These are phyloP conservation scores for Stylonectria norvegica DNA, from an alignment of 2,329 filamentous ascomycete species.

Conservation along the genomic window DNA sequence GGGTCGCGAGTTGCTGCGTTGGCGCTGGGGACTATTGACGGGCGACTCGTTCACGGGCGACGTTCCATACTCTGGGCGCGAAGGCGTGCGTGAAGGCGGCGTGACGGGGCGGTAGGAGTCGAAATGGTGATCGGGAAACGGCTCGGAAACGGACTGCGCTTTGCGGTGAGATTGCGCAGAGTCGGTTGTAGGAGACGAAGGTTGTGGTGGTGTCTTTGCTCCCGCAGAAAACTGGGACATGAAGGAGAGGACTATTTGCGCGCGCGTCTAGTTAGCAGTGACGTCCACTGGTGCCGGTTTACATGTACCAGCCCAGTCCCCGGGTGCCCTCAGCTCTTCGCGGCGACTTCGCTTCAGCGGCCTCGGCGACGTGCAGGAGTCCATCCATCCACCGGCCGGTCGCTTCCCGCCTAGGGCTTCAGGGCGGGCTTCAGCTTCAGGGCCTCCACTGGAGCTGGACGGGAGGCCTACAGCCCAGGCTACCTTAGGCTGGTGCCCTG, in stretches of 20 bases:
- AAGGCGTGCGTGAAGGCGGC: constrained; percentile 37
- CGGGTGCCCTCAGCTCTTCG: too few species aligned
- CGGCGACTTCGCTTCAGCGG: too few species aligned
- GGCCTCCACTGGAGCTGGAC: too few species aligned
- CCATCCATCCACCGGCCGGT: too few species aligned
- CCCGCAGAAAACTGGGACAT: constrained; percentile 73
- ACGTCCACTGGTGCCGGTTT: too few species aligned
- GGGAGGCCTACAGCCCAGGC: too few species aligned
- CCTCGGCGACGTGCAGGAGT: too few species aligned
- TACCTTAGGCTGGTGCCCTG: too few species aligned
- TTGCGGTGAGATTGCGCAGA: constrained; percentile 31
- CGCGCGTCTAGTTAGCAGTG: constrained; percentile 21
- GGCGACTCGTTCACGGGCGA: constrained; percentile 43
- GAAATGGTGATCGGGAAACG: constrained; percentile 37
- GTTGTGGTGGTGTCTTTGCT: constrained; percentile 43
- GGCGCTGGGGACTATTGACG: constrained; percentile 40
- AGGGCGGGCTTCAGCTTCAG: too few species aligned
- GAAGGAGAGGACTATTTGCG: constrained; percentile 72
- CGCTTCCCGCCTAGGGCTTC: too few species aligned
- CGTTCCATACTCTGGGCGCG: constrained; percentile 40
- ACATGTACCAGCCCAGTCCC: too few species aligned
- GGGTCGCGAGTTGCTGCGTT: constrained; percentile 61
- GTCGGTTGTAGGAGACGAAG: constrained; percentile 42
- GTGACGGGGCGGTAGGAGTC: constrained; percentile 38
- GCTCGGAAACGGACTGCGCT: constrained; percentile 28